Base-by-base conservation (phyloP, 306 rosid species). In the Senna tora region DNA sequence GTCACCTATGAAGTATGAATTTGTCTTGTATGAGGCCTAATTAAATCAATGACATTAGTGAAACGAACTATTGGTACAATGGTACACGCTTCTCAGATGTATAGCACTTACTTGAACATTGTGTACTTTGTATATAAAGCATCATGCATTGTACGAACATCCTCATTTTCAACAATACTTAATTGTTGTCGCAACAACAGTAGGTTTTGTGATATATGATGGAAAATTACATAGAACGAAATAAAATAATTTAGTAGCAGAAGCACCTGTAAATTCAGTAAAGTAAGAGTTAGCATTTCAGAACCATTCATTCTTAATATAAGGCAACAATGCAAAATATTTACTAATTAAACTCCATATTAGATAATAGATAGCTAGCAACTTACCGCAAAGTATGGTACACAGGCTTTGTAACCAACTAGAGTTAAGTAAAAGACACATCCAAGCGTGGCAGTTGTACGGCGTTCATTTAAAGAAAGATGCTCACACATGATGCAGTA, bases 401-500 rank as follows among this genome's bases (percentile, higher is more conserved):
- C 85, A 42, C 90, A 91, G 67, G 97, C 99, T 83, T 83, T 84
- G 81, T 95, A 89, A 49, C 99, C 99, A 63, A 95, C 92, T 21
- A 95, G 88, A n/a, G 96, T 91, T 81, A 95, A 80, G 88, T 95
- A 95, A 83, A 95, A 89, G 74, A 89, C 77, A 81, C 96, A 89
- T 20, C 92, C 97, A 61, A 95, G 88, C 15, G 88, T 88, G n/a
- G 97, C 97, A 67, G 96, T 88, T 33, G 90, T 84, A 17, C 99
- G 99, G 4, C 90, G 90, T 68, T 95, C 99, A 30, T 80, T 78
- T 43, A 88, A 77, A 65, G 97, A 89, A 73, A 95, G 97, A 39
- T 75, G 93, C 87, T 95, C 99, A 22, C 88, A 91, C 90, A 81
- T 89, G 82, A 95, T 91, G 87, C 97, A 95, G 83, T 95, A 95